Percentiles rank a stretch among this genome's conserved stretches.
Evolutionary conservation across 768 basidiomycete genomes (phyloP).

Genomic region (Naganishia vishniacii): DNA sequence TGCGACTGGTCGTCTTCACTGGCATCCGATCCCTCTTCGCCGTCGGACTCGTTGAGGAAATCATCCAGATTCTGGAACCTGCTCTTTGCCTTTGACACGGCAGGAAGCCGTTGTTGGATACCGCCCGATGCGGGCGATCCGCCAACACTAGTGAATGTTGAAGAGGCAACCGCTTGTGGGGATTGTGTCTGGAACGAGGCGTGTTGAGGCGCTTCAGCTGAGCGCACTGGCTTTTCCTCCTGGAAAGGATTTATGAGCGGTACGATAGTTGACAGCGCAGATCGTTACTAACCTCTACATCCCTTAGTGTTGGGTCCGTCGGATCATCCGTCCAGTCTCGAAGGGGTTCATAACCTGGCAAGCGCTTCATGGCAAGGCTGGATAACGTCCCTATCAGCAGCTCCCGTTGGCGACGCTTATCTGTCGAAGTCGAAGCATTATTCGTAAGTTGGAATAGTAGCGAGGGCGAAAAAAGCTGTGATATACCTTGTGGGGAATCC

Average conservation of each 20-base stretch:
- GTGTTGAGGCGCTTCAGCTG: neutral
- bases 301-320: constrained; percentile 69
- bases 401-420: neutral
- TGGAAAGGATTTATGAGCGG: neutral
- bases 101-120: neutral
- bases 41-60: constrained; percentile 39
- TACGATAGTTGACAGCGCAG: neutral
- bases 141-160: neutral
- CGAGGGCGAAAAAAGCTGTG: constrained; percentile 48
- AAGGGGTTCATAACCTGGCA: constrained; percentile 56
- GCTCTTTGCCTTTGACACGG: constrained; percentile 27
- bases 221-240: constrained; percentile 3
- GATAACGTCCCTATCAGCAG: constrained; percentile 61
- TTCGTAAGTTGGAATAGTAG: neutral
- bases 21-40: constrained; percentile 25
- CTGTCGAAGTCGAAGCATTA: neutral
- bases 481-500: constrained; percentile 27
- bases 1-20: neutral
- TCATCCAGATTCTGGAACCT: constrained; percentile 45
- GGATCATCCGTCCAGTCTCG: constrained; percentile 87
- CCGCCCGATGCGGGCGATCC: constrained; percentile 4
- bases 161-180: neutral
- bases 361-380: constrained; percentile 58
- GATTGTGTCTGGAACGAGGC: neutral
- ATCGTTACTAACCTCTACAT: constrained; percentile 48